A percentile compares a stretch with the other conserved stretches of the same genome.
phyloP scores from a whole-genome alignment of 2,329 filamentous ascomycete species.

The Ceratocystis lukuohia region DNA sequence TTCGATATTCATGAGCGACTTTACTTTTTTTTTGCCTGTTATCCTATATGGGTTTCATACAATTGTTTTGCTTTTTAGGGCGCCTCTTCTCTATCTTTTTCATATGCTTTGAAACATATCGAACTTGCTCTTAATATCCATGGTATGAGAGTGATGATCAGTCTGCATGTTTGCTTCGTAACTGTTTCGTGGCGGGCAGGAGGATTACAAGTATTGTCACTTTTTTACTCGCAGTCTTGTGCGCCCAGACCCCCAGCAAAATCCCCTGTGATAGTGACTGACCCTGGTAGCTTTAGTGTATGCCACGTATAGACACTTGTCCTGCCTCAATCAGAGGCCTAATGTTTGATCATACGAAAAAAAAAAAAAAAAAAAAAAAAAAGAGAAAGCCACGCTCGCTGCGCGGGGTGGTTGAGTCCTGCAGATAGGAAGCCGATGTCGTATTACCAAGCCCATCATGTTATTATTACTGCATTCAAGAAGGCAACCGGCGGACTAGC shows the following conservation, averaged over 20 bases:
- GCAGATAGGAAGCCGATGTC: neutral
- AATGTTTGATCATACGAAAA: neutral
- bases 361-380: neutral
- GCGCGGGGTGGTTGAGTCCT: neutral
- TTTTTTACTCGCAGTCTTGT: no score
- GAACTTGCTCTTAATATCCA: neutral
- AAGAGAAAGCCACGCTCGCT: neutral
- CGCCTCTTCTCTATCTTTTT: neutral
- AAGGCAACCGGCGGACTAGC: neutral
- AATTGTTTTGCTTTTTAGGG: neutral
- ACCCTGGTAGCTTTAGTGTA: no score
- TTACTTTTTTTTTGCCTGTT: neutral
- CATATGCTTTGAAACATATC: neutral
- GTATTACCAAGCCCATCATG: neutral
- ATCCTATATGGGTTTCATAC: neutral
- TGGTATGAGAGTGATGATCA: neutral
- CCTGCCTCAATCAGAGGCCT: no score
- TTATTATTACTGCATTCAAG: neutral
- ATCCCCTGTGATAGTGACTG: no score
- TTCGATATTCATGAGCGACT: neutral
- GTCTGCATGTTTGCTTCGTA: no score
- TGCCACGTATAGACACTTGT: no score
- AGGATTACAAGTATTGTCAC: no score
- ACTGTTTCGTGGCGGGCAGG: no score
- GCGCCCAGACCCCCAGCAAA: no score